Base-by-base conservation (phyloP, 495 filamentous ascomycete genomes). In the Xylaria grammica region DNA sequence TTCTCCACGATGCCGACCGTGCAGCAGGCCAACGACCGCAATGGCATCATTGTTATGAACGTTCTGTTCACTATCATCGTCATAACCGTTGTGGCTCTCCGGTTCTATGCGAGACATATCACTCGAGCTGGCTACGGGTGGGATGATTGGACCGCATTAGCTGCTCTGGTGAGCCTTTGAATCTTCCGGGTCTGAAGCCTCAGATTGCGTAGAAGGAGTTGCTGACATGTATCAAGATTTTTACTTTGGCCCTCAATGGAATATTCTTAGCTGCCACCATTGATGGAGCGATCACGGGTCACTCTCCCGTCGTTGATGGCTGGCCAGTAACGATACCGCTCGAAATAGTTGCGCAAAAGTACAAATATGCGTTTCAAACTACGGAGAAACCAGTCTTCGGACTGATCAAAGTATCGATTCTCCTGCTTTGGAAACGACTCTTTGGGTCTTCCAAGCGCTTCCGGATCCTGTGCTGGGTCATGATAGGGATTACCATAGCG, bases 311-410 rank as follows among this genome's bases (percentile, higher is more conserved):
- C 8, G 53, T 42, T 1, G 20, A 57, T 32, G 19, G 22, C 34
- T 42, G 30, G 53, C 53, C 53, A 5, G 10, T 38, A 2, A 42
- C 53, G 4, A 57, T 26, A 9, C 26, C 29, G 1, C 52, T 64
- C 2, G 52, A 64, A 26, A 22, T 36, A 27, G 27, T 58, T 5
- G 53, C 30, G 24, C 52, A 57, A 32, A 57, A 64, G 20, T 64
- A 57, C 52, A 64, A 64, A 34, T 64, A 64, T 40, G 62, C 62
- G 3, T 64, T 57, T 27, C 62, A 57, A 22, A 57, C 27, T 3
- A 64, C 42, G 2, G 62, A 64, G 44, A 64, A 64, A 29, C 22
- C 58, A 4, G 40, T 30, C 26, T 64, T 64, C 34, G 62, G 52
- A 20, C 22, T 58, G 26, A 58, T 58, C 17, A 64, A 64, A 17